Evolutionary conservation across 257 asterid species (phyloP).

Genomic region (Solanum commersonii): DNA sequence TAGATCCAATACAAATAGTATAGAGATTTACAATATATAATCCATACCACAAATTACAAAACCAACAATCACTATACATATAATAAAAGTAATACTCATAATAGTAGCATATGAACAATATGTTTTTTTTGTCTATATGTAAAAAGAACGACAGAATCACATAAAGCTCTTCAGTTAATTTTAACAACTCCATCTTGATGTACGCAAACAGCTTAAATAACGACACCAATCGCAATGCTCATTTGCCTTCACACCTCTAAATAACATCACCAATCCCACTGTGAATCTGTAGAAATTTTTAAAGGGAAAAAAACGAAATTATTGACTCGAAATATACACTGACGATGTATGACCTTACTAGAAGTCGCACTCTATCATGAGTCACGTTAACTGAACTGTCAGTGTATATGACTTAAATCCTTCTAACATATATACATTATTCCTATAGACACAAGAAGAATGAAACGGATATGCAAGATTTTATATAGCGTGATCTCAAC

Average conservation of each 20-base stretch:
- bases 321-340: background rate
- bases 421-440: background rate
- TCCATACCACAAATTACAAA: background rate
- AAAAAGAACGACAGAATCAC: background rate
- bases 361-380: background rate
- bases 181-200: conserved; percentile 76
- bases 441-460: background rate
- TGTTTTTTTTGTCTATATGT: background rate
- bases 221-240: conserved; percentile 84
- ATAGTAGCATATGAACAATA: conserved; percentile 1
- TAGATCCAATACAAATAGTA: background rate
- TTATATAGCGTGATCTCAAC: background rate
- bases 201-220: conserved; percentile 82
- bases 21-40: background rate
- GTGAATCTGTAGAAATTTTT: conserved; percentile 33
- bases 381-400: background rate
- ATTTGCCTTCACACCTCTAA: conserved; percentile 64
- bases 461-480: background rate
- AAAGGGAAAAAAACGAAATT: background rate
- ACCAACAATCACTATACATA: conserved; percentile 6
- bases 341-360: background rate
- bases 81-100: background rate
- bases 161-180: conserved; percentile 12
- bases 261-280: conserved; percentile 60
- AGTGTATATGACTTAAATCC: background rate